phyloP scores from a whole-genome alignment of 345 rosid species.

The Eucalyptus coolabah region DNA sequence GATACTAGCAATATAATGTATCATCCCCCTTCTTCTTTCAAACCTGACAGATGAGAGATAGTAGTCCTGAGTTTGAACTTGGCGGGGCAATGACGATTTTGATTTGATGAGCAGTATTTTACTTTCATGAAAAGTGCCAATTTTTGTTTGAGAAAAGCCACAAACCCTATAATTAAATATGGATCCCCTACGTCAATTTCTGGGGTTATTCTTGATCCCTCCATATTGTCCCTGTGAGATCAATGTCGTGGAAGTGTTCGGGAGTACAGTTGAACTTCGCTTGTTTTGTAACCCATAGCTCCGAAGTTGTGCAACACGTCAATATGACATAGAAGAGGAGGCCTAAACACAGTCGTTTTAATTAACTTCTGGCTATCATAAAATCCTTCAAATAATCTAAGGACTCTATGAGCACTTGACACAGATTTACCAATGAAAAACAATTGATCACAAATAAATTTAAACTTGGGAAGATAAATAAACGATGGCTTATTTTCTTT shows the following conservation, averaged over 20 bases:
- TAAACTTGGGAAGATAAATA: neutral
- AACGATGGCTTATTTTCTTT: neutral
- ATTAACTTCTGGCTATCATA: neutral
- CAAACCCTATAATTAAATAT: neutral
- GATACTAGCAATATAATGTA: neutral
- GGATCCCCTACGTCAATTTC: neutral
- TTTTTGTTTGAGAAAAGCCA: neutral
- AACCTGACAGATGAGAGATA: neutral
- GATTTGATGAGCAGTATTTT: neutral
- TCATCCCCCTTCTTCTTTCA: neutral
- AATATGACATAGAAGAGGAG: neutral
- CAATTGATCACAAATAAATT: neutral
- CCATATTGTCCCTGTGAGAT: neutral
- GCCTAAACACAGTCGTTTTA: neutral
- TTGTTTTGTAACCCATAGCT: neutral
- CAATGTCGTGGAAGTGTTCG: neutral
- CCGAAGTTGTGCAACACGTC: neutral
- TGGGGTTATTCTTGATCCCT: neutral
- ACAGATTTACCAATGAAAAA: neutral
- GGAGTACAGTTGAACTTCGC: neutral
- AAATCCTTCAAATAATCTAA: neutral
- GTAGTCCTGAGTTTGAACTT: neutral
- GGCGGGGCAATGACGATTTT: neutral
- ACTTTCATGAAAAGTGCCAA: neutral
- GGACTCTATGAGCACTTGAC: neutral